Evolutionary conservation across 805 yeast genomes (phyloP), one percentile per base, ranked within the genome.

Genomic region (Ogataea salicorniae): DNA sequence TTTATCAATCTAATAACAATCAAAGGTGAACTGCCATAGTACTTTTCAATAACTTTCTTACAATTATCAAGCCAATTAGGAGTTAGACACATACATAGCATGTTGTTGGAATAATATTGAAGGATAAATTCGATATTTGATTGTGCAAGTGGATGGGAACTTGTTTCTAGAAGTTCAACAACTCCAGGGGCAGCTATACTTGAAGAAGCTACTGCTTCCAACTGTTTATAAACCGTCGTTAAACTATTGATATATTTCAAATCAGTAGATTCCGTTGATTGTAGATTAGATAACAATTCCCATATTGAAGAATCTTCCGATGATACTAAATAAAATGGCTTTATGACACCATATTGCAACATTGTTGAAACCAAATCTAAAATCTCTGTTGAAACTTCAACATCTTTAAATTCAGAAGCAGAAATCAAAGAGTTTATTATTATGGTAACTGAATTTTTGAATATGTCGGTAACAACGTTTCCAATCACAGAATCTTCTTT

Each of bases 21-120:
- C 46, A 31, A 58, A 59, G 56, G 63, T 58, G 68, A 74, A 56
- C 77, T 2, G 38, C 23, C 38, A 52, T 56, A 40, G 53, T 37
- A 81, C 6, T 69, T 65, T n/a, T 69, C 64, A 34, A 83, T 60
- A 2, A 84, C 54, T 31, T 64, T 61, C 6, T 62, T 60, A 37
- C 79, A 66, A 51, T 78, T 77, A 2, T 63, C 69, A 41, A 66
- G 64, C 87, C 90, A 84, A 8, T 70, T 61, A 0, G 74, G 67
- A 31, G 75, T 63, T 6, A 81, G 59, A 11, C 80, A 76, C 2
- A 81, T 71, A 57, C 91, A 84, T 31, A 74, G 57, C 45, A 75
- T 72, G 45, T 77, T 77, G 13, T 70, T 67, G 4, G 66, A 63
- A 58, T 79, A 82, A 53, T 67, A 74, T 3, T 68, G 62, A 26